A percentile compares a stretch with the other conserved stretches of the same genome.
Conservation (phyloP, 208 protist genomes). For the Trypanosoma theileri region DNA sequence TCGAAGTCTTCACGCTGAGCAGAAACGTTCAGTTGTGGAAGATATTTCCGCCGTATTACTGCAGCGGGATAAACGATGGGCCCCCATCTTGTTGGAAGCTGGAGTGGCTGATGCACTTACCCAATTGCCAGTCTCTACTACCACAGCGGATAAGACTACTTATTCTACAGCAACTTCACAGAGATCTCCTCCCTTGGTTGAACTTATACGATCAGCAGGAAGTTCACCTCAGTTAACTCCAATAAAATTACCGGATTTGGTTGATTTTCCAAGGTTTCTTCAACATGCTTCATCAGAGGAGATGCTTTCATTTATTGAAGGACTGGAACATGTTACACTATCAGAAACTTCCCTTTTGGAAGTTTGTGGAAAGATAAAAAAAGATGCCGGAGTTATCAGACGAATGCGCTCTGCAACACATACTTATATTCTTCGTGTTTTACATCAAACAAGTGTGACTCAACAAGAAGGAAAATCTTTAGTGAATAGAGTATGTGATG, state of each 20-base stretch:
- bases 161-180: not conserved
- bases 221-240: not conserved
- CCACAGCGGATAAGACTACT: not conserved
- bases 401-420: conserved; percentile 15
- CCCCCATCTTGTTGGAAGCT: conserved; percentile 45
- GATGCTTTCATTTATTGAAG: conserved; percentile 26
- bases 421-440: conserved; percentile 16
- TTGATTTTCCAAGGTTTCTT: conserved; percentile 16
- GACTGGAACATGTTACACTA: conserved; percentile 4
- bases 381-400: conserved; percentile 10
- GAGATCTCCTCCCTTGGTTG: not conserved
- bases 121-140: conserved; percentile 1
- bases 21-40: conserved; percentile 35
- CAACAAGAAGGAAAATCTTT: conserved; percentile 15
- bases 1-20: conserved; percentile 45
- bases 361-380: conserved; percentile 12
- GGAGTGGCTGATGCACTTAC: conserved; percentile 46
- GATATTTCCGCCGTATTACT: conserved; percentile 41
- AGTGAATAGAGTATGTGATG: not conserved
- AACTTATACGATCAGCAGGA: conserved; percentile 13
- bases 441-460: conserved; percentile 17
- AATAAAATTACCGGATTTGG: not conserved
- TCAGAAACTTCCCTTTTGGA: not conserved
- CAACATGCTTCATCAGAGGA: conserved; percentile 11
- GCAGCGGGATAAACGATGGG: conserved; percentile 48